Conservation (phyloP, 2,329 filamentous ascomycete genomes). For the Davidsoniella eucalypti region DNA sequence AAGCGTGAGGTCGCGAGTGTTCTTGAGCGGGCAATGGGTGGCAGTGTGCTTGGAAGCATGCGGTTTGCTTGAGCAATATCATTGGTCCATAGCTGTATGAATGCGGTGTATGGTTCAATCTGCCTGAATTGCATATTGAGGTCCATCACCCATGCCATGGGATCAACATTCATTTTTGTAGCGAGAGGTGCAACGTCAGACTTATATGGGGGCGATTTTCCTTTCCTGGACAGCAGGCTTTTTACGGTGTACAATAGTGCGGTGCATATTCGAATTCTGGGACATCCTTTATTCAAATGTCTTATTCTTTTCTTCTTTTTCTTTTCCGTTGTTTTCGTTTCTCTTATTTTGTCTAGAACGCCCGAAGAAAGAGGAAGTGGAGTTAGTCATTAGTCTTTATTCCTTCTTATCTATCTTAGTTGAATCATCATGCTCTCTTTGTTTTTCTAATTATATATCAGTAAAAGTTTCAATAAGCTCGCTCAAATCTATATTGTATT, state of each 20-base stretch:
- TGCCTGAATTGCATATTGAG: too few relatives aligned
- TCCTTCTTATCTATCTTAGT: neutral
- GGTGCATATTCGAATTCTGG: neutral
- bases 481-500: neutral
- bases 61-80: constrained; percentile 26
- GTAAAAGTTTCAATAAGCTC: neutral
- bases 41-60: constrained; percentile 25
- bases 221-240: neutral
- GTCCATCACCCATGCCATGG: neutral
- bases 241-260: constrained; percentile 4
- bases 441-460: neutral
- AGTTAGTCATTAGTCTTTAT: neutral
- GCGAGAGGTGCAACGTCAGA: neutral
- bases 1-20: constrained; percentile 29
- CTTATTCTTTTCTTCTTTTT: neutral
- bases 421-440: neutral
- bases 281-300: neutral
- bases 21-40: constrained; percentile 21
- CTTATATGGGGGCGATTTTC: neutral
- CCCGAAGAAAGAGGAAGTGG: neutral
- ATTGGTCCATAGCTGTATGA: neutral
- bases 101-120: neutral
- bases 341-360: neutral
- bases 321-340: neutral
- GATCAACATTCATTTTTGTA: neutral